Percentiles rank a stretch among this genome's conserved stretches.
Conservation (phyloP, 345 rosid genomes). For the Pugionium dolabratum region DNA sequence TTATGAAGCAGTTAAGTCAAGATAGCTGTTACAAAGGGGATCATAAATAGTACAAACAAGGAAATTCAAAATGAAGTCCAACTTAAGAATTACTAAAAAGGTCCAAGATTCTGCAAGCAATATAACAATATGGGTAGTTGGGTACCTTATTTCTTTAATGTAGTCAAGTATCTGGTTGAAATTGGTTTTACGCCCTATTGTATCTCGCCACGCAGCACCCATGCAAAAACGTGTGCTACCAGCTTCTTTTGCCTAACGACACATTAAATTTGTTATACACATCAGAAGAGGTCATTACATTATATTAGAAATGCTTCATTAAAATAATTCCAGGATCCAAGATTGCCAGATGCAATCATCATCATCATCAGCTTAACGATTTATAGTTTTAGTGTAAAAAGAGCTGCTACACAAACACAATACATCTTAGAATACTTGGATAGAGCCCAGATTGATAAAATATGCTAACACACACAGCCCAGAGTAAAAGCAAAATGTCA, state of each 20-base stretch:
- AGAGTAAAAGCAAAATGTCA: neutral
- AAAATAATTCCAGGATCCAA: conserved; percentile 4
- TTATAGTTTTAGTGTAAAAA: neutral
- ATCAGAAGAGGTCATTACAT: neutral
- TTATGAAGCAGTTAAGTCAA: neutral
- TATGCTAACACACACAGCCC: neutral
- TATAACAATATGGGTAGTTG: neutral
- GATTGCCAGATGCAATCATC: neutral
- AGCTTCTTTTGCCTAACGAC: conserved; percentile 89
- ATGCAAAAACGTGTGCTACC: conserved; percentile 99
- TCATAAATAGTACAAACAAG: neutral
- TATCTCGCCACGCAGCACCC: conserved; percentile 99
- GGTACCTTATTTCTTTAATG: conserved; percentile 91
- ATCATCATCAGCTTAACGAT: conserved; percentile 1
- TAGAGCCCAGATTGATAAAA: neutral
- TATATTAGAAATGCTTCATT: neutral
- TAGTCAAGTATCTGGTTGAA: conserved; percentile 85
- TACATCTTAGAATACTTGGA: neutral
- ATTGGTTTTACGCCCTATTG: conserved; percentile 86
- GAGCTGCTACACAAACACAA: neutral
- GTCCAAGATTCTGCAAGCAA: neutral
- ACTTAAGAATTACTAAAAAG: neutral
- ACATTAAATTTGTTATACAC: neutral
- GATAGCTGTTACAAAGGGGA: neutral
- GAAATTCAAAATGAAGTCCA: neutral